Conservation (phyloP, 192 early-diverging fungal species). For the Lunasporangiospora selenospora region DNA sequence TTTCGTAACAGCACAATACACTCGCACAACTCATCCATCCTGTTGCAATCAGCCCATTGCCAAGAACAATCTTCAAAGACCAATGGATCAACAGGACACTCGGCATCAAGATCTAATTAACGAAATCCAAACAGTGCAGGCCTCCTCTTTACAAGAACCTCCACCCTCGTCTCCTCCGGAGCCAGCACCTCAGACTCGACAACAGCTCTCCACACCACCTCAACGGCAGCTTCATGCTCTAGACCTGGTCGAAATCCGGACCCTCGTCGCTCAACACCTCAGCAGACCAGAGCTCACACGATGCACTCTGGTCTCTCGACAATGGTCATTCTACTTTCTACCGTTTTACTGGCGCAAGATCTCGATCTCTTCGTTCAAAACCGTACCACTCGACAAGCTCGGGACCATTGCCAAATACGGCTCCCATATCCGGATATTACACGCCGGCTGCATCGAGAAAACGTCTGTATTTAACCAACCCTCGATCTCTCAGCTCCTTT, state of each 20-base stretch:
- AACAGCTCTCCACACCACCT: background rate
- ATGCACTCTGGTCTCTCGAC: slow-evolving; percentile 22
- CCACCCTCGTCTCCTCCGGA: background rate
- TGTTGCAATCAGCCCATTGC: no score
- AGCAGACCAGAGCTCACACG: slow-evolving; percentile 13
- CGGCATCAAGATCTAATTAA: no score
- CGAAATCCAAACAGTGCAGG: no score
- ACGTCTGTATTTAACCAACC: slow-evolving; percentile 28
- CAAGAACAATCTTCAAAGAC: no score
- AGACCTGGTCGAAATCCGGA: slow-evolving; percentile 20
- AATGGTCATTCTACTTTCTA: slow-evolving; percentile 9
- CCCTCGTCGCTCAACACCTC: slow-evolving; percentile 8
- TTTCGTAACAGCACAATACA: no score
- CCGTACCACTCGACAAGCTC: background rate
- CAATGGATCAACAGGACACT: no score
- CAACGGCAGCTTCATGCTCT: slow-evolving; percentile 13
- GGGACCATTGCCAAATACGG: slow-evolving; percentile 6
- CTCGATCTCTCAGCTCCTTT: slow-evolving; percentile 4
- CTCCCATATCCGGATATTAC: slow-evolving; percentile 5
- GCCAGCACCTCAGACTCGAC: background rate
- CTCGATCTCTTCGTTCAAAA: background rate
- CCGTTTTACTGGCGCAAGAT: slow-evolving; percentile 22
- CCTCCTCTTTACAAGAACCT: background rate
- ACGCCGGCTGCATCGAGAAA: slow-evolving; percentile 18
- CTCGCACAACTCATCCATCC: no score